A percentile compares a stretch with the other conserved stretches of the same genome.
Conservation (phyloP, 1,284 basidiomycete genomes). For the Cryptococcus sp. region DNA sequence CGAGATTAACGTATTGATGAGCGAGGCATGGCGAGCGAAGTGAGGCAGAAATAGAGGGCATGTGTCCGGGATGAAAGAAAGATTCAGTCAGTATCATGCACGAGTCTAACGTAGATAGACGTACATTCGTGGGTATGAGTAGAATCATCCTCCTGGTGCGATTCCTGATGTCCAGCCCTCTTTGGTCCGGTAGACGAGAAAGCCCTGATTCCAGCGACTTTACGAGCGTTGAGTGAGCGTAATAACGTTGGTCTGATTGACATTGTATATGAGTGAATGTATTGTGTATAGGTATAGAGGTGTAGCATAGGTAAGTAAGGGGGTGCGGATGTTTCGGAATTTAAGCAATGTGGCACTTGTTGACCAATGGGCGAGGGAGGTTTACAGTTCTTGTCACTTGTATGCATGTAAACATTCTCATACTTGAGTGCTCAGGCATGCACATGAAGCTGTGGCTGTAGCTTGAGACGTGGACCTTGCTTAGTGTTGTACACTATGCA, state of each 20-base stretch:
- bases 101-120: conserved; percentile 1
- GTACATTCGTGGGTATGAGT: conserved; percentile 26
- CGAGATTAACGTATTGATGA: background rate
- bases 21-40: background rate
- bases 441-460: too few relatives aligned
- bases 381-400: background rate
- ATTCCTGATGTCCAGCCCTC: conserved; percentile 17
- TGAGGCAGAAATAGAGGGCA: background rate
- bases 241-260: background rate
- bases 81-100: too few relatives aligned
- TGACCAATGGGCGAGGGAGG: too few relatives aligned
- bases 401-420: background rate
- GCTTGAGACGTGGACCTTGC: too few relatives aligned
- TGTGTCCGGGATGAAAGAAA: too few relatives aligned
- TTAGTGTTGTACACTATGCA: too few relatives aligned
- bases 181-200: conserved; percentile 17
- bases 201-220: conserved; percentile 2
- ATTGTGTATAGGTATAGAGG: background rate
- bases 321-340: background rate
- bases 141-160: conserved; percentile 10
- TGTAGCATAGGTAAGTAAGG: background rate
- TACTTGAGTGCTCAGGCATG: background rate
- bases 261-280: background rate
- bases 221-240: background rate
- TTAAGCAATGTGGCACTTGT: background rate